Conservation (phyloP, 129 eudicot species). For the Kitagawia praeruptora region DNA sequence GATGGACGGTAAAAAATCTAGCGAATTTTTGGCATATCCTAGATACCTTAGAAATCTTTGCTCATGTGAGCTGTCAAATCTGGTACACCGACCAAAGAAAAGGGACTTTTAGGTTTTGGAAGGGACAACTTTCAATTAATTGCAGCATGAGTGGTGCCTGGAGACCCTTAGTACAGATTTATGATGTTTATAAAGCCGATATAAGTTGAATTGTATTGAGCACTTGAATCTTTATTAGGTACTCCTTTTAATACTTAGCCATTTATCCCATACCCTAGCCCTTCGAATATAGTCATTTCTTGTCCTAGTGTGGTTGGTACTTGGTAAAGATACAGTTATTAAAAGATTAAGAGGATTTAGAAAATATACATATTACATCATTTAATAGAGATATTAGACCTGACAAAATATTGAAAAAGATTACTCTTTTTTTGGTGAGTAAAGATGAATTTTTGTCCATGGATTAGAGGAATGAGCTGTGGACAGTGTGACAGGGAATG, state of each 20-base stretch:
- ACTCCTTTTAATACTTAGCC: slow-evolving; percentile 53
- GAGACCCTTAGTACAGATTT: slow-evolving; percentile 31
- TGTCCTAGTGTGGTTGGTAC: slow-evolving; percentile 70
- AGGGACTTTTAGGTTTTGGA: too few species aligned
- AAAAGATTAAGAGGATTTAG: slow-evolving; percentile 59
- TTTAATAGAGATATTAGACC: slow-evolving; percentile 50
- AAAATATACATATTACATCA: slow-evolving; percentile 45
- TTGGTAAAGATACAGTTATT: slow-evolving; percentile 84
- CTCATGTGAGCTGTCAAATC: too few species aligned
- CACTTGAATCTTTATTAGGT: slow-evolving; percentile 67
- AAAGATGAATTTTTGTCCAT: slow-evolving; percentile 56
- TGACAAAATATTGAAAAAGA: slow-evolving; percentile 82
- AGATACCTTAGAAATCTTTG: too few species aligned
- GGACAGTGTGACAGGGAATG: background rate
- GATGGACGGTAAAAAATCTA: too few species aligned
- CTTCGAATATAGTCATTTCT: slow-evolving; percentile 66
- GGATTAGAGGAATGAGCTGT: slow-evolving; percentile 13
- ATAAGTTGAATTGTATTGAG: slow-evolving; percentile 47
- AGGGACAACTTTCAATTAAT: slow-evolving; percentile 10
- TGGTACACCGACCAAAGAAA: too few species aligned
- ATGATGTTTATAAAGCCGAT: slow-evolving; percentile 44
- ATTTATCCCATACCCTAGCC: slow-evolving; percentile 47
- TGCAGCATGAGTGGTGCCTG: slow-evolving; percentile 37
- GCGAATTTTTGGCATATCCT: too few species aligned
- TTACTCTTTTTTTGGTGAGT: slow-evolving; percentile 45